Conservation (phyloP, 768 basidiomycete species). For the Leccinum obscurum region DNA sequence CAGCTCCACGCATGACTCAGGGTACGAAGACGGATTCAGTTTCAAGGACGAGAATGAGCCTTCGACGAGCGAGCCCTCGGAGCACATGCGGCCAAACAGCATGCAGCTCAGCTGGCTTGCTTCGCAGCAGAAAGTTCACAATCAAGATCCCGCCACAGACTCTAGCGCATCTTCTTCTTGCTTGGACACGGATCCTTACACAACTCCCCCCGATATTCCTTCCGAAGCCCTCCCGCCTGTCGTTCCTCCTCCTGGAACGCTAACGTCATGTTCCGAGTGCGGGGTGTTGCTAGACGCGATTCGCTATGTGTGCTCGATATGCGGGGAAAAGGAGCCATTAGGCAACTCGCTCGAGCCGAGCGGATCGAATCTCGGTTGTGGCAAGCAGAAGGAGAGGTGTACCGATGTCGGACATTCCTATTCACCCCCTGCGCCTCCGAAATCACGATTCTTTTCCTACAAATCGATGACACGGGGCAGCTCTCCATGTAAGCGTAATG, state of each 20-base stretch:
- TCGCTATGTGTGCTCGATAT: conserved; percentile 87
- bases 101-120: conserved; percentile 69
- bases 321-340: conserved; percentile 71
- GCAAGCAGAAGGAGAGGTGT: conserved; percentile 51
- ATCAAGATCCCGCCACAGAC: conserved; percentile 16
- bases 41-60: conserved; percentile 34
- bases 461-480: conserved; percentile 12
- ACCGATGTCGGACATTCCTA: conserved; percentile 25
- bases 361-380: conserved; percentile 16
- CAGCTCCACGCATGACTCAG: conserved; percentile 51
- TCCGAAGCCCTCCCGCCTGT: conserved; percentile 49
- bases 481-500: conserved; percentile 16
- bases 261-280: conserved; percentile 85
- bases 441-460: conserved; percentile 24
- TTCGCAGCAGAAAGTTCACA: conserved; percentile 44
- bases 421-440: conserved; percentile 38
- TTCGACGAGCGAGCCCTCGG: conserved; percentile 25
- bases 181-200: conserved; percentile 17
- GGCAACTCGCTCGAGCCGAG: conserved; percentile 12
- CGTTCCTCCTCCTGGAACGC: conserved; percentile 55
- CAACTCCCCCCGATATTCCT: conserved; percentile 41
- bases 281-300: conserved; percentile 73
- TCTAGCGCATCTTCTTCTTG: conserved; percentile 19
- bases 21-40: conserved; percentile 50
- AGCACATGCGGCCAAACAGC: conserved; percentile 57